phyloP scores from a whole-genome alignment of 108 stramenopile species.

The Cyclotella cryptica region DNA sequence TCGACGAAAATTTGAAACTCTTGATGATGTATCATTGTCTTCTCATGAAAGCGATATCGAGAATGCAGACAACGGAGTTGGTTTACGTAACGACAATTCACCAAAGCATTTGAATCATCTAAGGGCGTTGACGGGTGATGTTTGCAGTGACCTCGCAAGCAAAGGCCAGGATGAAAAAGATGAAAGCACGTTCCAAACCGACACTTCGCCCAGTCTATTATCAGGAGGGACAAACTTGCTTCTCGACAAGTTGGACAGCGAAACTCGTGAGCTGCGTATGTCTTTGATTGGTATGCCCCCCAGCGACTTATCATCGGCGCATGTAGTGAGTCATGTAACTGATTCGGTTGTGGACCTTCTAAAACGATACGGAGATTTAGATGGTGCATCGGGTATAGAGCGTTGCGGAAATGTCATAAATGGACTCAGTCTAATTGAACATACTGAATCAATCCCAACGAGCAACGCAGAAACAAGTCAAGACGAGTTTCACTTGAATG shows the following conservation, averaged over 20 bases:
- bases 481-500: conserved; percentile 33
- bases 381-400: conserved; percentile 37
- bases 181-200: background rate
- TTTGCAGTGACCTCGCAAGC: background rate
- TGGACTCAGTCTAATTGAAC: background rate
- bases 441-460: background rate
- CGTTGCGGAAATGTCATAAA: conserved; percentile 41
- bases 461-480: background rate
- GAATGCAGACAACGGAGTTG: background rate
- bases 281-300: conserved; percentile 36
- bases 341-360: conserved; percentile 29
- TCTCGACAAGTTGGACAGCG: conserved; percentile 26
- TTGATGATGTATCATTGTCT: conserved; percentile 10
- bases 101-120: background rate
- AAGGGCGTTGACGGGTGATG: background rate
- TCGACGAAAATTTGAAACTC: conserved; percentile 23
- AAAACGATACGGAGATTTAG: conserved; percentile 34
- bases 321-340: conserved; percentile 31
- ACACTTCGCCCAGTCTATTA: too few relatives aligned
- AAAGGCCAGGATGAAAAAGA: background rate
- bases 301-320: conserved; percentile 31
- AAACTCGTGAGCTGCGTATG: conserved; percentile 22
- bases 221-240: background rate
- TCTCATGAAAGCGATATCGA: conserved; percentile 26
- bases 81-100: background rate